Conservation (phyloP, 2,329 filamentous ascomycete genomes). For the Colletotrichum sp. region DNA sequence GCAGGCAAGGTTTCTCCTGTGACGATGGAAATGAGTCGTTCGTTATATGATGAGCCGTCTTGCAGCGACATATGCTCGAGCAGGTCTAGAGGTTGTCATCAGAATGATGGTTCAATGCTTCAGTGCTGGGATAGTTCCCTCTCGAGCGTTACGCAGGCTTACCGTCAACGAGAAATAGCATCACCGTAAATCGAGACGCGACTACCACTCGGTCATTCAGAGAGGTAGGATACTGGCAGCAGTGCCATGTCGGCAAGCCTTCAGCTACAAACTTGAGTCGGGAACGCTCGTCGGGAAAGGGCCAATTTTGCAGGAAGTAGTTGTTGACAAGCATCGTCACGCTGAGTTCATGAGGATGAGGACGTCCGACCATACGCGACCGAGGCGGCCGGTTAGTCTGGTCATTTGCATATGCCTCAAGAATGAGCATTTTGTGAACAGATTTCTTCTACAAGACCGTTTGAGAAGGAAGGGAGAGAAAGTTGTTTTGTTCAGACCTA, state of each 20-base stretch:
- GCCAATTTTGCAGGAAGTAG: background rate
- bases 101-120: background rate
- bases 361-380: background rate
- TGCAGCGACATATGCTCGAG: background rate
- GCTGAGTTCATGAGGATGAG: background rate
- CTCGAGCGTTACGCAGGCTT: background rate
- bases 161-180: background rate
- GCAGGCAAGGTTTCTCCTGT: background rate
- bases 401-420: background rate
- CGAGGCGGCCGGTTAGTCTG: background rate
- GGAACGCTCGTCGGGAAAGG: background rate
- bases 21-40: background rate
- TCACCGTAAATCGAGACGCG: background rate
- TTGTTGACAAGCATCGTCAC: background rate
- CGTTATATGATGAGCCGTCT: background rate
- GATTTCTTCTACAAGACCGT: background rate
- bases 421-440: background rate
- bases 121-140: fast-evolving
- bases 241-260: background rate
- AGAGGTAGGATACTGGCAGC: background rate
- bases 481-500: no score
- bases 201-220: background rate
- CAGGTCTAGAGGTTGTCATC: background rate
- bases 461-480: fast-evolving
- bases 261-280: background rate